Evolutionary conservation across 208 protist species (phyloP), one percentile per base, ranked within the genome.

Genomic region (Trypanosoma melophagium): DNA sequence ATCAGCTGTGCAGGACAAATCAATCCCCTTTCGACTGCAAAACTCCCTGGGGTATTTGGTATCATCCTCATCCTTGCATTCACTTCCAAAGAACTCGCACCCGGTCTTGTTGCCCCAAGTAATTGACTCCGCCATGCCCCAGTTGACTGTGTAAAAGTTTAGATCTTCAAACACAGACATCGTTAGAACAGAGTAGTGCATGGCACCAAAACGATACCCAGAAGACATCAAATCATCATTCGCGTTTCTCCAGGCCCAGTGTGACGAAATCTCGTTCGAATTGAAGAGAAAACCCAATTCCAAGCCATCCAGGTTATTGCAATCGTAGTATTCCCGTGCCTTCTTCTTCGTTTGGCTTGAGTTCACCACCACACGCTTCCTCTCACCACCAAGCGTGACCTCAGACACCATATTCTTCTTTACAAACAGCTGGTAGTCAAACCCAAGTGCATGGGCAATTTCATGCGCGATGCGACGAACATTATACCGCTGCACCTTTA

Each of bases 381-480:
- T 76, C 3, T 55, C 59, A 16, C 63, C 66, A 9, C 53, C 4
- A 25, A 1, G 16, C 19, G 0, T 8, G 12, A 59, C 40, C 1
- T 45, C 41, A 17, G 5, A 16, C 17, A 73, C 14, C 66, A 73
- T 71, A 7, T 28, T 22, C 0, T 17, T 24, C 7, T 41, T 13
- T 35, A 7, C 16, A 28, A 61, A 49, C 4, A n/a, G 0, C 22
- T 28, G 16, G 4, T 50, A 47, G 57, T 21, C 45, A 42, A 28
- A 19, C 9, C 89, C 93, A n/a, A 97, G 66, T 31, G 87, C 80
- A 76, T 96, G 89, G 7, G 86, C 62, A 0, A 95, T 59, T 5
- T 35, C 28, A 35, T 35, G 28, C 78, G 94, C 90, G 62, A 96
- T 88, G 5, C 75, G 59, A 14, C 87, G 53, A 12, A 52, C 53